A percentile compares a stretch with the other conserved stretches of the same genome.
Conservation (phyloP, 2,329 filamentous ascomycete genomes). For the Bipolaris oryzae region DNA sequence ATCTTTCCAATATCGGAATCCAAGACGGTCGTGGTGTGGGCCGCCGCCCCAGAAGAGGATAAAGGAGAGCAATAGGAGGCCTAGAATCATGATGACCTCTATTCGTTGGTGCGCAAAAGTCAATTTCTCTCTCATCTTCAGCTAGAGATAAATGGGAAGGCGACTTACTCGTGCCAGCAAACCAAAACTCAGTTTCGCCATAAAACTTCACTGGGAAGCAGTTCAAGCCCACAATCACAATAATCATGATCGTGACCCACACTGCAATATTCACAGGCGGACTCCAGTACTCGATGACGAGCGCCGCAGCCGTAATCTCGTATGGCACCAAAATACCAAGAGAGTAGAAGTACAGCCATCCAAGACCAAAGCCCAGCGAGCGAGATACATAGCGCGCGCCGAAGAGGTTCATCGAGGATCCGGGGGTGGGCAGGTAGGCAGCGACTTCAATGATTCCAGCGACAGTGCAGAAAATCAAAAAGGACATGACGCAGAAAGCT, state of each 20-base stretch:
- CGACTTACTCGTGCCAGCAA: constrained; percentile 25
- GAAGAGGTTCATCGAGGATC: constrained; percentile 58
- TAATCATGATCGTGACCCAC: constrained; percentile 48
- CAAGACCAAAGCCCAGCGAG: constrained; percentile 59
- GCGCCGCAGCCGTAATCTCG: constrained; percentile 46
- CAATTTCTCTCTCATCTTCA: background rate
- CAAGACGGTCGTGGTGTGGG: constrained; percentile 57
- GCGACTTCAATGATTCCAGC: constrained; percentile 54
- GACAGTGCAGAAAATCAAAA: constrained; percentile 36
- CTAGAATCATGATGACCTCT: constrained; percentile 47
- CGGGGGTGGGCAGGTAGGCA: constrained; percentile 64
- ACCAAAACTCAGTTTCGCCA: constrained; percentile 47
- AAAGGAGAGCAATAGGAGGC: constrained; percentile 59
- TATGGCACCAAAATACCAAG: constrained; percentile 42
- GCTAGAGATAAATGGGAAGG: background rate
- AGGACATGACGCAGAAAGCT: constrained; percentile 41
- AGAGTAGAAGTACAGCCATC: constrained; percentile 41
- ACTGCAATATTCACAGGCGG: constrained; percentile 42
- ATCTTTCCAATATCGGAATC: constrained; percentile 65
- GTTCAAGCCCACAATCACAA: constrained; percentile 44
- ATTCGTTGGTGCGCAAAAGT: background rate
- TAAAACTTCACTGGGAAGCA: constrained; percentile 47
- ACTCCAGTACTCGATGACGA: constrained; percentile 47
- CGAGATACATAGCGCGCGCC: constrained; percentile 61
- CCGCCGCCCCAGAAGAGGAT: constrained; percentile 65